phyloP scores from a whole-genome alignment of 2,329 filamentous ascomycete genomes.

The Coleophoma eucalyptorum region DNA sequence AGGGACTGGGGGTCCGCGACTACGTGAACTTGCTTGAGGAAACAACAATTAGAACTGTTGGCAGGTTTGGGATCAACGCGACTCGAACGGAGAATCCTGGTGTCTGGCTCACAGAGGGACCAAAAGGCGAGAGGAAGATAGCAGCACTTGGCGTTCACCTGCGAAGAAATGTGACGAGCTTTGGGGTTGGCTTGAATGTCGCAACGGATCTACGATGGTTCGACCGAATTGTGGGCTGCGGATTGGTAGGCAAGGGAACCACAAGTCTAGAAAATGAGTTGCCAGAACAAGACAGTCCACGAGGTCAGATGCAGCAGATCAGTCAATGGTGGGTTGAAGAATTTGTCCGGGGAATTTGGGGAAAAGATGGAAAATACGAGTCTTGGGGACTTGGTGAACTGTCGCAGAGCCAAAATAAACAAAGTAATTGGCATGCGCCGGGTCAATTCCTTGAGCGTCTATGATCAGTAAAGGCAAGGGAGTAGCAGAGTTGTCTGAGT shows the following conservation, averaged over 20 bases:
- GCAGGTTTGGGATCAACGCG: constrained; percentile 54
- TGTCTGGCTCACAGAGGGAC: constrained; percentile 61
- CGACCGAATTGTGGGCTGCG: constrained; percentile 83
- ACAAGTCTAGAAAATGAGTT: constrained; percentile 56
- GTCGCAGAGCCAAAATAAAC: too few species aligned
- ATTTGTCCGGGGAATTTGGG: too few species aligned
- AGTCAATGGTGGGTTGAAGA: too few species aligned
- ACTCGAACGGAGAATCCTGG: constrained; percentile 74
- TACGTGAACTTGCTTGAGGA: constrained; percentile 80
- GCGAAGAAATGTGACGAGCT: constrained; percentile 74
- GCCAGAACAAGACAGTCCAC: background rate
- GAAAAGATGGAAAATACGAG: too few species aligned
- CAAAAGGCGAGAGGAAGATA: constrained; percentile 62
- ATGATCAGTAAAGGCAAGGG: too few species aligned
- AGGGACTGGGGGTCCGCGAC: constrained; percentile 58
- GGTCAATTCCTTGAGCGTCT: too few species aligned
- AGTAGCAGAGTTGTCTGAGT: too few species aligned
- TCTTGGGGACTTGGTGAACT: too few species aligned
- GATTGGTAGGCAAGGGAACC: constrained; percentile 72
- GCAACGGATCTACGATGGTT: constrained; percentile 60
- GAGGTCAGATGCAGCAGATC: too few species aligned
- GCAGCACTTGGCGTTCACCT: constrained; percentile 92
- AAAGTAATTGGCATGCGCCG: too few species aligned
- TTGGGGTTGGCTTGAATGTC: constrained; percentile 82
- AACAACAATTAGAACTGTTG: constrained; percentile 65